These are phyloP conservation scores for Xylaria bambusicola DNA, from an alignment of 495 filamentous ascomycete species.

Conservation along the genomic window DNA sequence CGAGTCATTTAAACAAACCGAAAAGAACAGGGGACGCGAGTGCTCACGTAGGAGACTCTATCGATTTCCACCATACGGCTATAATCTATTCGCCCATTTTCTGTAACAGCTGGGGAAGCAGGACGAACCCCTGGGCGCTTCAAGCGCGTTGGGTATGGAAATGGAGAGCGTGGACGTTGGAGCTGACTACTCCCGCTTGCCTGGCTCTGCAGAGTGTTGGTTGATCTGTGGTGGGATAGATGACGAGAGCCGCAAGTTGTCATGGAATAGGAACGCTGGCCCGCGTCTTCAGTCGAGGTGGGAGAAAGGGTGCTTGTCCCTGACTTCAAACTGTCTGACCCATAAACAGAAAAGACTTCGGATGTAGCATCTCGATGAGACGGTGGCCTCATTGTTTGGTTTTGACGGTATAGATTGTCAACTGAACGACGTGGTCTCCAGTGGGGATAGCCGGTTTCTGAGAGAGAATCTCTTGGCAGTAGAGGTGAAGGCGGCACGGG, in stretches of 20 bases:
- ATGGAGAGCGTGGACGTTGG: conserved; percentile 62
- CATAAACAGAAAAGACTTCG: conserved; percentile 52
- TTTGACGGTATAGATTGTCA: conserved; percentile 36
- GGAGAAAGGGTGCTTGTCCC: conserved; percentile 39
- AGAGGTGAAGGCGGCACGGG: conserved; percentile 45
- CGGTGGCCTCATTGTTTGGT: conserved; percentile 38
- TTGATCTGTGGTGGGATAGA: conserved; percentile 55
- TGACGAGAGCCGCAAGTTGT: conserved; percentile 55
- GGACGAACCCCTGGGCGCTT: conserved; percentile 66
- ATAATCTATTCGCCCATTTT: conserved; percentile 50
- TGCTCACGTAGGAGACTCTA: conserved; percentile 44
- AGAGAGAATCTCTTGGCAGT: conserved; percentile 23
- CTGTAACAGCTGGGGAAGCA: conserved; percentile 61
- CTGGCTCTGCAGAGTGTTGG: conserved; percentile 51
- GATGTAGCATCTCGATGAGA: conserved; percentile 47
- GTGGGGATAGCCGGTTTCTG: conserved; percentile 29
- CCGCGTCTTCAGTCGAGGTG: conserved; percentile 39
- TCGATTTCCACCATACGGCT: conserved; percentile 54
- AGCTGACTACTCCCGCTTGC: conserved; percentile 35
- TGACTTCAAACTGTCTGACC: conserved; percentile 47
- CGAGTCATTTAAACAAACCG: not conserved
- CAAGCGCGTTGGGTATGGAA: conserved; percentile 64
- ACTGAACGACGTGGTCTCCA: conserved; percentile 28
- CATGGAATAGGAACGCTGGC: conserved; percentile 60
- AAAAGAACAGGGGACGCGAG: not conserved